Conservation (phyloP, 2,329 filamentous ascomycete genomes). For the Scolecobasidium constrictum region DNA sequence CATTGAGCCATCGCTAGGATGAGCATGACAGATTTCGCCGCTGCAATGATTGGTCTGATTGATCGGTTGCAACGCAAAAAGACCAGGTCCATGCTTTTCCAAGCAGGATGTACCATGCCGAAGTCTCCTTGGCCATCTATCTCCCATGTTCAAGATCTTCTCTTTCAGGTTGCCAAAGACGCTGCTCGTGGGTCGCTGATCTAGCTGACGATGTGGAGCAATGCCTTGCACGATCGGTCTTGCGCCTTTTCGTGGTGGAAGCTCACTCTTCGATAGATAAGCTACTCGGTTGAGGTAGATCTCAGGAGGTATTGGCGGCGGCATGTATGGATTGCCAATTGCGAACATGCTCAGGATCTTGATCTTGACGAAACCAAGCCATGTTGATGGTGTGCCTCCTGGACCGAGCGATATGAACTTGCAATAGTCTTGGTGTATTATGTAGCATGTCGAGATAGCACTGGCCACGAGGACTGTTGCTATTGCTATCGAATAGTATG, state of each 20-base stretch:
- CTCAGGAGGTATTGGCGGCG: slow-evolving; percentile 41
- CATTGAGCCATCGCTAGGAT: slow-evolving; percentile 64
- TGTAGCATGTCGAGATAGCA: slow-evolving; percentile 11
- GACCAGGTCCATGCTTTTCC: slow-evolving; percentile 69
- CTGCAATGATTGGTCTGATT: slow-evolving; percentile 52
- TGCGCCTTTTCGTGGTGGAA: slow-evolving; percentile 52
- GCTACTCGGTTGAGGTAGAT: slow-evolving; percentile 44
- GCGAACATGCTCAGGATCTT: slow-evolving; percentile 62
- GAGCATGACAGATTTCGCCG: slow-evolving; percentile 75
- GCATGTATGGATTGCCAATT: slow-evolving; percentile 56
- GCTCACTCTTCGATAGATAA: slow-evolving; percentile 19
- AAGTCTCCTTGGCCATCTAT: slow-evolving; percentile 20
- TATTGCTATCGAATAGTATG: neutral
- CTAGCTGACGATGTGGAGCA: slow-evolving; percentile 68
- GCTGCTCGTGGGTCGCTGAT: slow-evolving; percentile 47
- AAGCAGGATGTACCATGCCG: slow-evolving; percentile 58
- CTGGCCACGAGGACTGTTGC: neutral
- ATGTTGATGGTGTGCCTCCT: slow-evolving; percentile 67
- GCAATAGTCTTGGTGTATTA: slow-evolving; percentile 59
- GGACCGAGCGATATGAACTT: slow-evolving; percentile 70
- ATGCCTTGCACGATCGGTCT: slow-evolving; percentile 63
- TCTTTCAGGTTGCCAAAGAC: slow-evolving; percentile 46
- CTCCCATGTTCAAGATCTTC: slow-evolving; percentile 35
- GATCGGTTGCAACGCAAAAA: slow-evolving; percentile 57
- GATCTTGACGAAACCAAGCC: slow-evolving; percentile 61